Percentiles rank a stretch among this genome's conserved stretches.
Conservation (phyloP, 192 early-diverging fungal genomes). For the Geranomyces variabilis region DNA sequence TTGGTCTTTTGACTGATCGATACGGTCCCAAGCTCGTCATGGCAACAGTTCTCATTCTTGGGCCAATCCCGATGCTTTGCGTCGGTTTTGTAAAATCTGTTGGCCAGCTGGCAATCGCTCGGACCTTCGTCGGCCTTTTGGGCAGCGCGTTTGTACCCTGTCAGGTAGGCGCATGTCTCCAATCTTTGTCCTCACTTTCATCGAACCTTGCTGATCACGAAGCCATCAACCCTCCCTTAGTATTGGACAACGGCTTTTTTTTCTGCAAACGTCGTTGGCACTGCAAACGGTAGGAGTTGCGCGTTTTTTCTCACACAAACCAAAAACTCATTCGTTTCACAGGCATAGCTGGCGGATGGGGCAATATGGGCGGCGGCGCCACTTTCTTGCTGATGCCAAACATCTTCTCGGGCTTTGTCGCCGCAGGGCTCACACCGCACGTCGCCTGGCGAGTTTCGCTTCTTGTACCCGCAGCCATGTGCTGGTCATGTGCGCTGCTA, state of each 20-base stretch:
- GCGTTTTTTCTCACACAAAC: no score
- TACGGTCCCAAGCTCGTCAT: conserved; percentile 45
- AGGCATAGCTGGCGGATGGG: conserved; percentile 67
- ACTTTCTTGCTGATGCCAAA: conserved; percentile 67
- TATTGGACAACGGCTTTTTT: conserved; percentile 72
- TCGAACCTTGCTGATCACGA: no score
- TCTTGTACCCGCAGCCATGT: conserved; percentile 32
- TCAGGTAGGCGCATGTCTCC: no score
- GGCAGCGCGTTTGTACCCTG: conserved; percentile 72
- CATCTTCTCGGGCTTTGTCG: conserved; percentile 41
- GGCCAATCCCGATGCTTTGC: conserved; percentile 57
- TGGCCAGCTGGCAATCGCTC: conserved; percentile 46
- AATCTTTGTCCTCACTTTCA: no score
- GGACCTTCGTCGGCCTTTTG: conserved; percentile 65
- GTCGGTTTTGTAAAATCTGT: conserved; percentile 49
- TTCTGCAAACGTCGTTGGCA: conserved; percentile 57
- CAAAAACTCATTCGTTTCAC: no score
- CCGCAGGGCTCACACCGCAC: conserved; percentile 24
- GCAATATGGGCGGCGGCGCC: conserved; percentile 70
- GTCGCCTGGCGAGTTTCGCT: conserved; percentile 53
- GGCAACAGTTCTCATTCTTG: conserved; percentile 55
- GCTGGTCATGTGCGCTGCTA: conserved; percentile 19
- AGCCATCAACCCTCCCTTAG: background rate
- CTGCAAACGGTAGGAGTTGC: conserved; percentile 53
- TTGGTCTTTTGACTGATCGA: conserved; percentile 43